These are phyloP conservation scores for Hypoxylon trugodes DNA, from an alignment of 495 filamentous ascomycete species.

Conservation along the genomic window DNA sequence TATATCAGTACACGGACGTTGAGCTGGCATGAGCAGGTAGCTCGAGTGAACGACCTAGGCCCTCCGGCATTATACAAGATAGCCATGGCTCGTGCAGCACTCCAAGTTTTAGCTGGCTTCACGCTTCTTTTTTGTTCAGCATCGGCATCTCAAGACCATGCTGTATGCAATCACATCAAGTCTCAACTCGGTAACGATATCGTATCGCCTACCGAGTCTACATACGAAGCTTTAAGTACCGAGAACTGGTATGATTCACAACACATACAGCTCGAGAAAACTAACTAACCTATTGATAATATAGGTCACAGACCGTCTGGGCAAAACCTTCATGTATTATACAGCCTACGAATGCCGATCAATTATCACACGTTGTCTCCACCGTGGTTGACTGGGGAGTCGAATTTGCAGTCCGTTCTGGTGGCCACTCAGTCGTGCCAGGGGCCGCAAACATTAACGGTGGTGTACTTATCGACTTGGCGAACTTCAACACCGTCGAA, in stretches of 20 bases:
- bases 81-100: conserved; percentile 15
- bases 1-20: conserved; percentile 25
- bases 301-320: conserved; percentile 44
- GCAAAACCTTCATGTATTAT: conserved; percentile 55
- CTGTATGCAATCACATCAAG: conserved; percentile 22
- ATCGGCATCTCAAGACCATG: conserved; percentile 18
- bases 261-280: background rate
- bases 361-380: conserved; percentile 41
- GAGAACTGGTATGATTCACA: conserved; percentile 30
- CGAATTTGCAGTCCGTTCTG: conserved; percentile 57
- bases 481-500: conserved; percentile 51
- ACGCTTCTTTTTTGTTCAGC: conserved; percentile 11
- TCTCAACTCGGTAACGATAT: conserved; percentile 15
- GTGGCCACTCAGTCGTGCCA: conserved; percentile 58
- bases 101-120: conserved; percentile 8
- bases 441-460: conserved; percentile 59
- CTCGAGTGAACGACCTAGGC: conserved; percentile 16
- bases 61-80: conserved; percentile 7
- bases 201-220: conserved; percentile 13
- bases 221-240: conserved; percentile 25
- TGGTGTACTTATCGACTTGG: conserved; percentile 62
- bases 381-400: conserved; percentile 43
- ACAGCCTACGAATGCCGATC: conserved; percentile 46
- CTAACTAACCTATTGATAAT: background rate
- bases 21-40: conserved; percentile 18